Conservation (phyloP, 1,284 basidiomycete genomes). For the Tilletia horrida region DNA sequence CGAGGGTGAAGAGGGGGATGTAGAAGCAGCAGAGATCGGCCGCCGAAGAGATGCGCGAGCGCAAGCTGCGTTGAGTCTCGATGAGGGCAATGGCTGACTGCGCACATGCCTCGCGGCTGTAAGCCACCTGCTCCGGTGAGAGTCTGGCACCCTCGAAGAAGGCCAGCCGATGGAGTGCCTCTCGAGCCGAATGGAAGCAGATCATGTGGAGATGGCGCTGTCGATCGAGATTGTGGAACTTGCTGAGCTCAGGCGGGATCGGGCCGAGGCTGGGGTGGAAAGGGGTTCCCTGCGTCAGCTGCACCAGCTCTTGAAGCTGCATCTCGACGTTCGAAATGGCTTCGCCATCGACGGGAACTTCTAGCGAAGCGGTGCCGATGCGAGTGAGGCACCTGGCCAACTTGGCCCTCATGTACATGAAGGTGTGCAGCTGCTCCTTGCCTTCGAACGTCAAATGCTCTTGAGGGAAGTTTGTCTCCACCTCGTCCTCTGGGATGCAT, state of each 20-base stretch:
- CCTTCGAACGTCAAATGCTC: not conserved
- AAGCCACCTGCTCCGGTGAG: not conserved
- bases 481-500: not conserved
- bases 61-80: conserved; percentile 4
- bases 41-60: not conserved
- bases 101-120: conserved; percentile 7
- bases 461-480: not conserved
- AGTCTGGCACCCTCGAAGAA: not conserved
- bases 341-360: not conserved
- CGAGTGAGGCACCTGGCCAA: not conserved
- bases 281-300: not conserved
- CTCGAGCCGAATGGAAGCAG: conserved; percentile 4
- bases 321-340: not conserved
- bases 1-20: not conserved
- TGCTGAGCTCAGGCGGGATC: conserved; percentile 3
- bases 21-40: conserved; percentile 8
- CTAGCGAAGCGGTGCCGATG: not conserved
- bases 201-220: conserved; percentile 7
- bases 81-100: conserved; percentile 2
- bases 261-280: not conserved
- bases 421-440: conserved; percentile 1
- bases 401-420: not conserved
- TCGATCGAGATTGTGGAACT: not conserved
- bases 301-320: not conserved
- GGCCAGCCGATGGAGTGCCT: conserved; percentile 2